A percentile compares a stretch with the other conserved stretches of the same genome.
These are phyloP conservation scores for Rubroshorea leprosula DNA, from an alignment of 345 rosid species.

Conservation along the genomic window DNA sequence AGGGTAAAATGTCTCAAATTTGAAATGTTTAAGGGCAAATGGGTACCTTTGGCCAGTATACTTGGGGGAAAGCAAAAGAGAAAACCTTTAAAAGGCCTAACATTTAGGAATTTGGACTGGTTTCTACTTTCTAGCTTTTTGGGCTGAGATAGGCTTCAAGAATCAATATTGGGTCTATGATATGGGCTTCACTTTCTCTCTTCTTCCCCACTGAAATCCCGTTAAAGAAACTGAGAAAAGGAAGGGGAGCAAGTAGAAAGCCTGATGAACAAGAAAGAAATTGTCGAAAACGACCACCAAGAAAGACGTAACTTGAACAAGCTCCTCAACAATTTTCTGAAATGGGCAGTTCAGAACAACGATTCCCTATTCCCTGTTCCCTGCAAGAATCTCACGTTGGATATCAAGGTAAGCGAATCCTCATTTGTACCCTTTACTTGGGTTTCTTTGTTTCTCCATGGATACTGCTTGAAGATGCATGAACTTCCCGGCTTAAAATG, in stretches of 20 bases:
- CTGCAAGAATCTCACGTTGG: conserved; percentile 32
- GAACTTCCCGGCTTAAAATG: not conserved
- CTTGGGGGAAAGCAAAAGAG: too few species aligned
- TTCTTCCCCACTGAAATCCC: not conserved
- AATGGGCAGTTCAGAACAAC: conserved; percentile 34
- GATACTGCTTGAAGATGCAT: not conserved
- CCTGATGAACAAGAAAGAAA: too few species aligned
- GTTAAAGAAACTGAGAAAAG: not conserved
- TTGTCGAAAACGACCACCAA: too few species aligned
- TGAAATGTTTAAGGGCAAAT: too few species aligned
- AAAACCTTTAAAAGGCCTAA: too few species aligned
- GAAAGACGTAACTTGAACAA: too few species aligned
- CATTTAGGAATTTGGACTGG: not conserved
- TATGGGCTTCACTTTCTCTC: not conserved
- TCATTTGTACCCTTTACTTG: not conserved
- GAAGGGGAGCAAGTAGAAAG: not conserved
- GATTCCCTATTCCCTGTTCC: conserved; percentile 59
- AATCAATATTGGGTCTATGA: not conserved
- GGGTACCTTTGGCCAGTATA: too few species aligned
- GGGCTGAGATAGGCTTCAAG: not conserved
- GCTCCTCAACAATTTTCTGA: too few species aligned
- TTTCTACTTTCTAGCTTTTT: too few species aligned
- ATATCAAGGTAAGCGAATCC: conserved; percentile 40
- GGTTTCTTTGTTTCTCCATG: not conserved
- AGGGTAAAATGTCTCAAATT: too few species aligned